Evolutionary conservation across 768 basidiomycete genomes (phyloP).

Genomic region (Megacollybia marginata): DNA sequence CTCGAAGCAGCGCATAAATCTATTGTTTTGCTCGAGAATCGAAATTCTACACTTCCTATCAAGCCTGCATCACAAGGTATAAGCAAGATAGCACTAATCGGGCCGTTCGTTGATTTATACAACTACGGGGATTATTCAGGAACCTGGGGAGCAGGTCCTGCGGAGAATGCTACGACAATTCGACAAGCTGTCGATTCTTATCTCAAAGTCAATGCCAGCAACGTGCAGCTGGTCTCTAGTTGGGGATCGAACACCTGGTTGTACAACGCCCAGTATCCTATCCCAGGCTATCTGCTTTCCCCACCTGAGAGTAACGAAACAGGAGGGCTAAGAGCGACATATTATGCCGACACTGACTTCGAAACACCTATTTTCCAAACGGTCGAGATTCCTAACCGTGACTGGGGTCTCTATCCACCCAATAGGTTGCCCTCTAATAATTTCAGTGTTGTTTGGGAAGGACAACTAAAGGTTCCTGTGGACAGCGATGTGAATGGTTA

Average conservation of each 20-base stretch:
- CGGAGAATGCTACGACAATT: constrained; percentile 10
- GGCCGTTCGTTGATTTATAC: constrained; percentile 15
- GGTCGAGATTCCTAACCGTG: constrained; percentile 16
- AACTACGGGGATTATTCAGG: constrained; percentile 21
- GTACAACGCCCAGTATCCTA: constrained; percentile 17
- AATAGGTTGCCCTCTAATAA: constrained; percentile 18
- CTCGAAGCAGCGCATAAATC: constrained; percentile 16
- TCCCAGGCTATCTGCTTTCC: constrained; percentile 16
- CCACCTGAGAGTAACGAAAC: neutral
- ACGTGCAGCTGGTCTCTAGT: constrained; percentile 11
- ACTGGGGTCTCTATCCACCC: constrained; percentile 20
- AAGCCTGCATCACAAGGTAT: constrained; percentile 5
- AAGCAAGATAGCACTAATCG: constrained; percentile 14
- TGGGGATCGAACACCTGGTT: constrained; percentile 17
- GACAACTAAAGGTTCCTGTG: constrained; percentile 15
- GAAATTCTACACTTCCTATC: constrained; percentile 14
- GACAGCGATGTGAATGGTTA: constrained; percentile 14
- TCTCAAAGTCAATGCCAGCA: constrained; percentile 1
- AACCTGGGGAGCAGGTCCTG: constrained; percentile 15
- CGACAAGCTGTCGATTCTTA: constrained; percentile 13
- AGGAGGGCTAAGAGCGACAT: constrained; percentile 9
- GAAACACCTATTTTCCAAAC: constrained; percentile 8
- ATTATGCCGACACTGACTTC: constrained; percentile 17
- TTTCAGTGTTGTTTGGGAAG: constrained; percentile 19
- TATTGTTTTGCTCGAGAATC: constrained; percentile 18